Conservation (phyloP, 352 stramenopile species). For the Globisporangium parvum region DNA sequence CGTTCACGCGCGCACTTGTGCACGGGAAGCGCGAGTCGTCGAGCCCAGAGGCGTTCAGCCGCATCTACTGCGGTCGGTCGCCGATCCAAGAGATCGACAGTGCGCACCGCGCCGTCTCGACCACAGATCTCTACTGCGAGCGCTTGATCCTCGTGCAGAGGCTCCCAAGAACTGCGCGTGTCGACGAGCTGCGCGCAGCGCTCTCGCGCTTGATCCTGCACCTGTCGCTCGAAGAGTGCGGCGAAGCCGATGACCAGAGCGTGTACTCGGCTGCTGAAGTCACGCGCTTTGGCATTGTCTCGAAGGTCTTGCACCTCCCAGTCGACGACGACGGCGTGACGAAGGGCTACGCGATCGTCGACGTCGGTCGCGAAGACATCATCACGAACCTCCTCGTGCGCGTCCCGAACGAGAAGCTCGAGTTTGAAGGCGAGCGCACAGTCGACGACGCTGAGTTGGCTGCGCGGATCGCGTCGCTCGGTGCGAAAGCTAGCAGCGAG, state of each 20-base stretch:
- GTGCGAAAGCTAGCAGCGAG: background rate
- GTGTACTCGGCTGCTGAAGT: constrained; percentile 62
- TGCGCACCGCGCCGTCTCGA: constrained; percentile 22
- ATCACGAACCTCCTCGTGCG: constrained; percentile 39
- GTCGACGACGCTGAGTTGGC: constrained; percentile 35
- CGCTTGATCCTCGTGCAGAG: constrained; percentile 64
- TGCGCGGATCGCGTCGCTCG: constrained; percentile 22
- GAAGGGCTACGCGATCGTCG: constrained; percentile 54
- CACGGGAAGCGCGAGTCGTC: constrained; percentile 34
- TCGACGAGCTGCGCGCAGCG: constrained; percentile 27
- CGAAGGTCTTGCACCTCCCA: constrained; percentile 51
- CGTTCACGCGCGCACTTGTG: constrained; percentile 45
- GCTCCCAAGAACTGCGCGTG: constrained; percentile 45
- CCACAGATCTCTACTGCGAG: constrained; percentile 34
- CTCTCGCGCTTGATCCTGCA: constrained; percentile 60
- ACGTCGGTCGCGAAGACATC: constrained; percentile 63
- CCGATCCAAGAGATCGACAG: constrained; percentile 52
- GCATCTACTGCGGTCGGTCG: constrained; percentile 47
- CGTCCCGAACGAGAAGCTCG: constrained; percentile 40
- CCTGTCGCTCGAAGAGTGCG: constrained; percentile 64
- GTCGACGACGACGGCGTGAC: constrained; percentile 40
- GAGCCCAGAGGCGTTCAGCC: constrained; percentile 32
- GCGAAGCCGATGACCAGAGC: constrained; percentile 71
- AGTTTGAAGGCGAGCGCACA: constrained; percentile 51
- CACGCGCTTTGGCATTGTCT: constrained; percentile 55